phyloP scores from a whole-genome alignment of 768 basidiomycete species.

The Pleurotus tuber-regium region DNA sequence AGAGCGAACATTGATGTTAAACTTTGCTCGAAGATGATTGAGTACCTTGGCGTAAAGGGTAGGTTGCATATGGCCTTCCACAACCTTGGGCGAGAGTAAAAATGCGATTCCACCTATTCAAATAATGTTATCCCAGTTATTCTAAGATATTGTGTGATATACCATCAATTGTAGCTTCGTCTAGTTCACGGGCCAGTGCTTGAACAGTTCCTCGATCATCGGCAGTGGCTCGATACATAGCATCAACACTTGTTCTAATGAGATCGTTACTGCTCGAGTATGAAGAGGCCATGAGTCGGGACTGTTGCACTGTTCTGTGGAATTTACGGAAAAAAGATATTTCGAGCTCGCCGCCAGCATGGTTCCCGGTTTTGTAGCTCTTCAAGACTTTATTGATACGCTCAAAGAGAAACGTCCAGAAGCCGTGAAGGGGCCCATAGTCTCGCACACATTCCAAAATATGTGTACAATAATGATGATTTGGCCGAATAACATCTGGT shows the following conservation, averaged over 20 bases:
- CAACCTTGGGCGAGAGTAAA: too few species aligned
- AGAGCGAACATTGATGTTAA: too few species aligned
- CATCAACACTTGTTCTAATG: background rate
- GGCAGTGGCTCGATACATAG: background rate
- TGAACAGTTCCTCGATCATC: constrained; percentile 3
- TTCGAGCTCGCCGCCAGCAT: constrained; percentile 10
- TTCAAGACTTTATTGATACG: constrained; percentile 34
- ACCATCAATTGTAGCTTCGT: background rate
- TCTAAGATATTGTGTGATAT: too few species aligned
- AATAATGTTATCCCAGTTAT: too few species aligned
- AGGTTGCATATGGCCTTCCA: too few species aligned
- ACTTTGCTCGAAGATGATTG: too few species aligned
- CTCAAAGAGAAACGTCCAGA: constrained; percentile 37
- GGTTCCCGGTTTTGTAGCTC: constrained; percentile 31
- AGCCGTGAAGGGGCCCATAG: constrained; percentile 33
- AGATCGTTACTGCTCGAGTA: background rate
- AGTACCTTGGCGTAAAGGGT: too few species aligned
- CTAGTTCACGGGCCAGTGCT: background rate
- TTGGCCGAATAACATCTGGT: constrained; percentile 26
- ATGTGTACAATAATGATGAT: constrained; percentile 36
- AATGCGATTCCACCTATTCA: too few species aligned
- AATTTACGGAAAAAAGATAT: constrained; percentile 3
- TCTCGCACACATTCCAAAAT: constrained; percentile 20
- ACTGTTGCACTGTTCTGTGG: background rate
- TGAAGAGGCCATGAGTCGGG: background rate